Conservation (phyloP, 2,329 filamentous ascomycete genomes). For the Paraphoma sp. region DNA sequence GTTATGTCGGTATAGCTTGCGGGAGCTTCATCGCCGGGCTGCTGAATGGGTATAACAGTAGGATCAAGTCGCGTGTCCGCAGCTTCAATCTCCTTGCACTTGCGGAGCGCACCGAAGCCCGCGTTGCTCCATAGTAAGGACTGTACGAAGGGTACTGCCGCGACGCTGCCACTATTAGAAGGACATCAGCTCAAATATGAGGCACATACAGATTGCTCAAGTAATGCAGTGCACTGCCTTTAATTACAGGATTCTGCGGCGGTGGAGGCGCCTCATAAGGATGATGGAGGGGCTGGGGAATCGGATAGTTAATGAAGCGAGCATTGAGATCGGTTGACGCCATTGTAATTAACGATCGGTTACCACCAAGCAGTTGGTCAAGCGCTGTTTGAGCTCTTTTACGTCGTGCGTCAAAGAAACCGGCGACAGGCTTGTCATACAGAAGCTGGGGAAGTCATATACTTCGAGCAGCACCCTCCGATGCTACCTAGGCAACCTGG, state of each 20-base stretch:
- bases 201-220: slow-evolving; percentile 64
- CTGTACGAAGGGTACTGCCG: slow-evolving; percentile 67
- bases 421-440: too few species aligned
- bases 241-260: slow-evolving; percentile 71
- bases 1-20: slow-evolving; percentile 26
- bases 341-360: slow-evolving; percentile 24
- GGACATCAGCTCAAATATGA: slow-evolving; percentile 8
- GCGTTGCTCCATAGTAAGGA: slow-evolving; percentile 74
- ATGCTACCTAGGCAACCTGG: background rate
- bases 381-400: too few species aligned
- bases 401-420: too few species aligned
- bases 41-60: slow-evolving; percentile 58
- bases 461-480: background rate
- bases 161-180: slow-evolving; percentile 57
- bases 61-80: slow-evolving; percentile 64
- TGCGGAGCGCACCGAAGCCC: slow-evolving; percentile 65
- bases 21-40: slow-evolving; percentile 20
- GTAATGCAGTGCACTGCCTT: slow-evolving; percentile 68
- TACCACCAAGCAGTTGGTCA: too few species aligned
- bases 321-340: slow-evolving; percentile 17
- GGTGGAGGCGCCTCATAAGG: slow-evolving; percentile 43
- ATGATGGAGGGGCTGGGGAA: slow-evolving; percentile 36
- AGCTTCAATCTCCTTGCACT: slow-evolving; percentile 61
- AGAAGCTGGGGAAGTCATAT: background rate
- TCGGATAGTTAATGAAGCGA: slow-evolving; percentile 46